These are phyloP conservation scores for Xanthoconium purpureum DNA, from an alignment of 768 basidiomycete genomes.

Conservation along the genomic window DNA sequence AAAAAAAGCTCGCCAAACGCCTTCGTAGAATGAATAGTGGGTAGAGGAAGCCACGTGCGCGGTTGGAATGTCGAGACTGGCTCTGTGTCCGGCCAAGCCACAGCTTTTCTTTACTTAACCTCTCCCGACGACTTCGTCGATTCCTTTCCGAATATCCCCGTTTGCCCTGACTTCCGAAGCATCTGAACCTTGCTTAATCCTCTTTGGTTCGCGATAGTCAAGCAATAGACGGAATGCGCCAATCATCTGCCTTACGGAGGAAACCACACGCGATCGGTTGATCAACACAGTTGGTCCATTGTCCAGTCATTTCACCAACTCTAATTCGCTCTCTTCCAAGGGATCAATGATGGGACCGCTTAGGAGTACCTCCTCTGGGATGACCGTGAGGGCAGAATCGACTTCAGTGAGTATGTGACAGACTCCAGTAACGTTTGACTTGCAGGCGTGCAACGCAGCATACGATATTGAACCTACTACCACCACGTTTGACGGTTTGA, in stretches of 20 bases:
- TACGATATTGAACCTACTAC: neutral
- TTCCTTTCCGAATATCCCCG: neutral
- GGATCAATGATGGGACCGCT: slow-evolving; percentile 12
- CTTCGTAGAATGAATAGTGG: slow-evolving; percentile 3
- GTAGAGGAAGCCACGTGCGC: neutral
- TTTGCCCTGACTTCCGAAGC: slow-evolving; percentile 6
- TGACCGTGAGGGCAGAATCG: neutral
- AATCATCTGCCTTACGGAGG: neutral
- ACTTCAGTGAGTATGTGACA: slow-evolving; percentile 1
- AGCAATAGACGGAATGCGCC: slow-evolving; percentile 8
- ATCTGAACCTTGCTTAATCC: slow-evolving; percentile 1
- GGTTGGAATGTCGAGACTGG: slow-evolving; percentile 8
- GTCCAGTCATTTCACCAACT: slow-evolving; percentile 6
- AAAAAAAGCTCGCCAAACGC: neutral
- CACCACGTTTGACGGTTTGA: neutral
- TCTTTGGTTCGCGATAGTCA: neutral
- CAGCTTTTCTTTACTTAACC: slow-evolving; percentile 3
- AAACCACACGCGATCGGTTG: slow-evolving; percentile 3
- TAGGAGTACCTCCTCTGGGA: slow-evolving; percentile 4
- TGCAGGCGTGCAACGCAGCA: slow-evolving; percentile 5
- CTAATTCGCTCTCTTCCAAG: slow-evolving; percentile 5
- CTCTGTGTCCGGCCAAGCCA: slow-evolving; percentile 11
- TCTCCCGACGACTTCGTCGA: neutral
- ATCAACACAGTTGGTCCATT: slow-evolving; percentile 10
- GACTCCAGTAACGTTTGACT: too few relatives aligned